Conservation (phyloP, 345 rosid species). For the Acer yangbiense region DNA sequence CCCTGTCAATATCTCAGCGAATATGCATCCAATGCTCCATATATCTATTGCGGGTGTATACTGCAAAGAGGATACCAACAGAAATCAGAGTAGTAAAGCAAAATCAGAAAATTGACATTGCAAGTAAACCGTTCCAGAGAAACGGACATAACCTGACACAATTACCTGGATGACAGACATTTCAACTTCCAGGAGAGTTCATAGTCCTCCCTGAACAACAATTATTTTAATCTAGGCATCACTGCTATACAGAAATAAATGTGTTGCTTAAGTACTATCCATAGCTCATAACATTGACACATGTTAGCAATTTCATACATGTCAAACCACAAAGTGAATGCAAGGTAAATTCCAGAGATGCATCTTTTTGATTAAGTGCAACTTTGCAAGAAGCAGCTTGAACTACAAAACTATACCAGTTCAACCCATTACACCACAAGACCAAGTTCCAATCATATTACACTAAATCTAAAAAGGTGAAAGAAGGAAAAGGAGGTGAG, state of each 20-base stretch:
- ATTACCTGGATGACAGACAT: conserved; percentile 89
- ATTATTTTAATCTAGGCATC: conserved; percentile 85
- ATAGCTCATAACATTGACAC: conserved; percentile 16
- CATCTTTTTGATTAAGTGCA: not conserved
- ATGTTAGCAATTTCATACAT: conserved; percentile 6
- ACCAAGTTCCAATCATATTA: conserved; percentile 21
- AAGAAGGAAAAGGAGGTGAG: not conserved
- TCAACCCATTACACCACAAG: conserved; percentile 6
- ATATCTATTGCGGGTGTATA: conserved; percentile 99
- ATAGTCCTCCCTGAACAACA: conserved; percentile 99
- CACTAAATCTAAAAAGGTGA: not conserved
- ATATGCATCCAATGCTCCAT: conserved; percentile 98
- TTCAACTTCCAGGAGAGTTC: conserved; percentile 99
- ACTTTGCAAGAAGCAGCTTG: not conserved
- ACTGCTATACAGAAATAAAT: conserved; percentile 46
- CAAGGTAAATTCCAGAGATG: not conserved
- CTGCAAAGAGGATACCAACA: conserved; percentile 46
- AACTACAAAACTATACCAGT: conserved; percentile 7
- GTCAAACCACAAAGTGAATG: not conserved
- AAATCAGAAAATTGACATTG: conserved; percentile 12
- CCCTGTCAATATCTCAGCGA: conserved; percentile 94
- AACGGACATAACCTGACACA: conserved; percentile 57
- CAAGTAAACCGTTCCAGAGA: conserved; percentile 31
- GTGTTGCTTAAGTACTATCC: conserved; percentile 23
- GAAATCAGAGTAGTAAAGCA: conserved; percentile 33